Conservation (phyloP, 768 basidiomycete species). For the Hypholoma sublateritium region DNA sequence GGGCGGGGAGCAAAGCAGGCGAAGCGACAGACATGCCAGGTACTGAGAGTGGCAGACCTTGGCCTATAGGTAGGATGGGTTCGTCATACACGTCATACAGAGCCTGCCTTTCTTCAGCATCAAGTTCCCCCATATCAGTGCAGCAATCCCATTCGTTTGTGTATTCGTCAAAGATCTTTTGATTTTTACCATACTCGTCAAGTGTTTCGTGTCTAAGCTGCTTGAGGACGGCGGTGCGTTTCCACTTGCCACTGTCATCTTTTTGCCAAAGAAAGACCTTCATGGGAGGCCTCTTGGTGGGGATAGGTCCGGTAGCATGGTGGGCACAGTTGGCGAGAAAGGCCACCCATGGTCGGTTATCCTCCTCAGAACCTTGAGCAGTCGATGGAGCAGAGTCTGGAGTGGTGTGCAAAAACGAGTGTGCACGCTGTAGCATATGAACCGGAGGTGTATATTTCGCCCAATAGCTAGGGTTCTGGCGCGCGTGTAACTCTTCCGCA, state of each 20-base stretch:
- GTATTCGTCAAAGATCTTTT: background rate
- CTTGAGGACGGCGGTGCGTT: too few relatives aligned
- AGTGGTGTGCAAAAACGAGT: background rate
- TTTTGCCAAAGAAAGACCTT: background rate
- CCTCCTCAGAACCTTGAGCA: background rate
- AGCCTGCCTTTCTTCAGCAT: background rate
- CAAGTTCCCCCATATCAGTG: background rate
- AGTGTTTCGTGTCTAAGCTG: background rate
- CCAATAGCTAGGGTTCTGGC: background rate
- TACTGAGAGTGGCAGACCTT: too few relatives aligned
- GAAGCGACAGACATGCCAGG: too few relatives aligned
- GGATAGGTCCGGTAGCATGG: background rate
- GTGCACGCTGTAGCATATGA: background rate
- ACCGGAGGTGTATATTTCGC: background rate
- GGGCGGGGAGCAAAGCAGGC: too few relatives aligned
- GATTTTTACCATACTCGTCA: background rate
- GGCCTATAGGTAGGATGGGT: too few relatives aligned
- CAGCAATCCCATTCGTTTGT: background rate
- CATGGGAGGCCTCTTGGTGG: background rate
- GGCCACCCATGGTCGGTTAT: background rate
- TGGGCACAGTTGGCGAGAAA: background rate
- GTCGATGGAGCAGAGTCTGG: too few relatives aligned
- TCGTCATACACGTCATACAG: too few relatives aligned
- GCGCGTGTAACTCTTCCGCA: too few relatives aligned
- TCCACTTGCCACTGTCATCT: background rate